phyloP scores from a whole-genome alignment of 2,329 filamentous ascomycete species.

The Hypoxylon sp. region DNA sequence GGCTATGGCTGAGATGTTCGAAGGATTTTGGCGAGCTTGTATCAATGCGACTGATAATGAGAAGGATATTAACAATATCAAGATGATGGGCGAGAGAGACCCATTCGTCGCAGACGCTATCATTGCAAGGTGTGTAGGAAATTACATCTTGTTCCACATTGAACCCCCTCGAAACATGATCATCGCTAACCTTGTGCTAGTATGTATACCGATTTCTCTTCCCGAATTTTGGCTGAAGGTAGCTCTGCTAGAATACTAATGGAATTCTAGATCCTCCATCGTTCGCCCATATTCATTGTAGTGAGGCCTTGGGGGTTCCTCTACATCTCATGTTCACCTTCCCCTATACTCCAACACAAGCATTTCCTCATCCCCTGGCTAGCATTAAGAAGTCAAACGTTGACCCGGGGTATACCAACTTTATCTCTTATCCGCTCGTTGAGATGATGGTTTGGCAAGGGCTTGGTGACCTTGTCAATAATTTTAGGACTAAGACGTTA shows the following conservation, averaged over 20 bases:
- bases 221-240: too few relatives aligned
- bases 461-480: slow-evolving; percentile 81
- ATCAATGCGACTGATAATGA: slow-evolving; percentile 79
- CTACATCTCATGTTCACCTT: slow-evolving; percentile 92
- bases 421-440: slow-evolving; percentile 82
- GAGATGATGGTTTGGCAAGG: slow-evolving; percentile 95
- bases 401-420: slow-evolving; percentile 79
- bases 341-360: slow-evolving; percentile 79
- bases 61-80: slow-evolving; percentile 68
- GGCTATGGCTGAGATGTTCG: slow-evolving; percentile 84
- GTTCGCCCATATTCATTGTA: slow-evolving; percentile 83
- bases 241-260: too few relatives aligned
- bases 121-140: slow-evolving; percentile 67
- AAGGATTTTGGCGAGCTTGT: slow-evolving; percentile 84
- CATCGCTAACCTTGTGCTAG: too few relatives aligned
- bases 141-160: too few relatives aligned
- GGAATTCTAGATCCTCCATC: slow-evolving; percentile 69
- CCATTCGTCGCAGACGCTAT: slow-evolving; percentile 82
- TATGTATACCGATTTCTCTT: too few relatives aligned
- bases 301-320: slow-evolving; percentile 81
- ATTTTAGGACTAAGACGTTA: slow-evolving; percentile 76
- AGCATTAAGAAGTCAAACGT: slow-evolving; percentile 80
- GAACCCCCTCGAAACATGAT: too few relatives aligned
- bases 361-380: slow-evolving; percentile 82
- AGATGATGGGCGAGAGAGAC: slow-evolving; percentile 71